Evolutionary conservation across 805 yeast species (phyloP).

Genomic region (Candida silvicultrix): DNA sequence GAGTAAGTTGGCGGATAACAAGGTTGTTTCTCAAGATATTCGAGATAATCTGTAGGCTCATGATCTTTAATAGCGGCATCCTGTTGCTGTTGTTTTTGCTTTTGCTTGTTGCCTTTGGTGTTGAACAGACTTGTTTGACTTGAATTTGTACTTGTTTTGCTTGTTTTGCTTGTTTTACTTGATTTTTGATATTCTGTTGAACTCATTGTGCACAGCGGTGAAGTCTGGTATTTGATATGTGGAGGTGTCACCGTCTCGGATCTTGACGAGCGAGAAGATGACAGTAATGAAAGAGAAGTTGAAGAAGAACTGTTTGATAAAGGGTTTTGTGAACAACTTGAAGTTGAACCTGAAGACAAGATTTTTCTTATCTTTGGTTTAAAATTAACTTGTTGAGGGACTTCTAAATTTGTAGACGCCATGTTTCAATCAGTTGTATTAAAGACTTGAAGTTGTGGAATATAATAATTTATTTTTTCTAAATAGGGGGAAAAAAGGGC

Average conservation of each 20-base stretch:
- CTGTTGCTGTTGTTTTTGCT: background rate
- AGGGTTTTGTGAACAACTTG: background rate
- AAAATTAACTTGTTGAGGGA: background rate
- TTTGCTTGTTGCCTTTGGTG: background rate
- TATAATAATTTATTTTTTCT: too few species aligned
- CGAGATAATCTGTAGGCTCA: slow-evolving; percentile 16
- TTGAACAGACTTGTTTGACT: background rate
- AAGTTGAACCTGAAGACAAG: background rate
- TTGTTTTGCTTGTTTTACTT: background rate
- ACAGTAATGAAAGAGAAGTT: background rate
- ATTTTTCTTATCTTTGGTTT: background rate
- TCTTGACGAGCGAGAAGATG: background rate
- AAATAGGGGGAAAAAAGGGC: background rate
- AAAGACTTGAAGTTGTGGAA: background rate
- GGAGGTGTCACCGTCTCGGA: background rate
- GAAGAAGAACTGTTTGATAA: background rate
- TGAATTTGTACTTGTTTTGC: background rate
- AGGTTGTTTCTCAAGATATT: slow-evolving; percentile 33
- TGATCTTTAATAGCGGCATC: background rate
- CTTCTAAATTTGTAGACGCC: background rate
- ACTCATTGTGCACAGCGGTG: background rate
- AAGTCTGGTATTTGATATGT: background rate
- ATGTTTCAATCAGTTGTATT: too few species aligned
- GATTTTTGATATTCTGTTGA: background rate
- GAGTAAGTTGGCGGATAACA: slow-evolving; percentile 25